Evolutionary conservation across 768 basidiomycete species (phyloP).

Genomic region (Tephrocybe sp.): DNA sequence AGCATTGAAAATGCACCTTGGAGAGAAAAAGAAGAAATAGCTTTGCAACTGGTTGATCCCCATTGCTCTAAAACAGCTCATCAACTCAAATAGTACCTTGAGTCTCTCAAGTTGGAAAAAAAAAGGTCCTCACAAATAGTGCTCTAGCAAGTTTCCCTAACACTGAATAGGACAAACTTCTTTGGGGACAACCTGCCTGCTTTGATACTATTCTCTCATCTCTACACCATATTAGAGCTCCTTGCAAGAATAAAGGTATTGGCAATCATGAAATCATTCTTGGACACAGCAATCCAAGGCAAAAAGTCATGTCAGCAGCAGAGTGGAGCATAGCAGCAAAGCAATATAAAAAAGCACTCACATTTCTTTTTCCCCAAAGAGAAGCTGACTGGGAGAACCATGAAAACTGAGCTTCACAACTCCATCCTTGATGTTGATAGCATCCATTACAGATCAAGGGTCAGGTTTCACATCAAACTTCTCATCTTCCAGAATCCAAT

Average conservation of each 20-base stretch:
- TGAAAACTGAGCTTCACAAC: too few species aligned
- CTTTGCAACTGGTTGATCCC: too few species aligned
- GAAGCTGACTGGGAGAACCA: slow-evolving; percentile 9
- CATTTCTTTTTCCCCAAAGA: slow-evolving; percentile 23
- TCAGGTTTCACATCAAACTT: neutral
- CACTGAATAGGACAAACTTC: too few species aligned
- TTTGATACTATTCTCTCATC: slow-evolving; percentile 1
- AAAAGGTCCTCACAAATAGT: slow-evolving; percentile 1
- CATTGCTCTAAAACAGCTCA: too few species aligned
- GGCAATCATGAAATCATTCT: slow-evolving; percentile 17
- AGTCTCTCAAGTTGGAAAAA: neutral
- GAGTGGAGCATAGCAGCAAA: slow-evolving; percentile 28
- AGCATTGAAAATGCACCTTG: too few species aligned
- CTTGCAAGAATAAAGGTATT: slow-evolving; percentile 17
- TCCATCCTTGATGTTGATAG: neutral
- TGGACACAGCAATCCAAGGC: too few species aligned
- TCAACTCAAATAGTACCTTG: too few species aligned
- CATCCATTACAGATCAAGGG: neutral
- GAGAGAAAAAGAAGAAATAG: too few species aligned
- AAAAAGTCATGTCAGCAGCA: slow-evolving; percentile 14
- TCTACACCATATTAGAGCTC: too few species aligned
- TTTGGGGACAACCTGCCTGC: too few species aligned
- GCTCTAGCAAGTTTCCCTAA: too few species aligned
- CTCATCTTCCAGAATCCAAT: neutral
- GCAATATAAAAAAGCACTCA: too few species aligned